Conservation (phyloP, 306 rosid species). For the Vicia faba region DNA sequence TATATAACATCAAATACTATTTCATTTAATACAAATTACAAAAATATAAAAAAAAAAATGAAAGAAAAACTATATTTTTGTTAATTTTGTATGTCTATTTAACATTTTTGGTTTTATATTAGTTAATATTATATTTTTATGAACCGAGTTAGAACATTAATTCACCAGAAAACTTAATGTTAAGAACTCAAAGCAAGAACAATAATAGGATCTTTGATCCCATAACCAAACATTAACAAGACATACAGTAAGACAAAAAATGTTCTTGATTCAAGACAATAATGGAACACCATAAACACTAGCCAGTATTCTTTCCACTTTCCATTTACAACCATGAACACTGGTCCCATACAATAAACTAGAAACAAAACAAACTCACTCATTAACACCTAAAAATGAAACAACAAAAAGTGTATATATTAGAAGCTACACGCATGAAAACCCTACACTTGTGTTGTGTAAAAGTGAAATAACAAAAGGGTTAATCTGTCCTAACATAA, state of each 20-base stretch:
- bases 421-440: neutral
- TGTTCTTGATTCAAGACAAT: neutral
- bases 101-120: neutral
- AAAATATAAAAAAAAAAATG: too few species aligned
- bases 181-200: neutral
- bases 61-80: too few species aligned
- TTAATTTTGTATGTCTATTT: neutral
- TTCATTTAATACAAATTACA: too few species aligned
- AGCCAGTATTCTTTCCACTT: neutral
- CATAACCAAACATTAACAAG: neutral
- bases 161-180: neutral
- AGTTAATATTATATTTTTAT: neutral
- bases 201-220: neutral
- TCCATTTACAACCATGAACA: neutral
- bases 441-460: neutral
- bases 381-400: neutral
- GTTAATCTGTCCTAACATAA: neutral
- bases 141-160: neutral
- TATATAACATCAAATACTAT: too few species aligned
- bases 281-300: neutral
- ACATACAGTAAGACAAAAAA: neutral
- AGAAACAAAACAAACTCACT: slow-evolving; percentile 1
- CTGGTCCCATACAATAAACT: neutral
- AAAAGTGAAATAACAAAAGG: neutral
- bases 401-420: slow-evolving; percentile 7